These are phyloP conservation scores for Ligustrum vulgare DNA, from an alignment of 257 asterid species.

Conservation along the genomic window DNA sequence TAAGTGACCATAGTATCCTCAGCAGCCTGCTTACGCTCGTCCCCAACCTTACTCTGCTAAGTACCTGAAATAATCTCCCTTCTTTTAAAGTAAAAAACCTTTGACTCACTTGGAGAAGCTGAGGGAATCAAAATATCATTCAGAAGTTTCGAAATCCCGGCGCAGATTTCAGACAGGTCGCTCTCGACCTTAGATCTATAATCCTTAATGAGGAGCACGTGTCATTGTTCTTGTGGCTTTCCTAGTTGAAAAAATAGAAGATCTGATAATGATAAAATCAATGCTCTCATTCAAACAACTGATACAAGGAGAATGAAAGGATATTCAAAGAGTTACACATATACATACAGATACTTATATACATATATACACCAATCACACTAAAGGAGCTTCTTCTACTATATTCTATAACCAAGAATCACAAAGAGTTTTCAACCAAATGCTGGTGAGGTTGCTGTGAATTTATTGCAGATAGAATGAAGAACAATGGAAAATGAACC, in stretches of 20 bases:
- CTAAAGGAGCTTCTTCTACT: no score
- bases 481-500: no score
- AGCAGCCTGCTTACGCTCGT: slow-evolving; percentile 65
- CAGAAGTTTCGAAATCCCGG: slow-evolving; percentile 51
- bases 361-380: no score
- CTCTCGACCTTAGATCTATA: slow-evolving; percentile 70
- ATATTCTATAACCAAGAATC: no score
- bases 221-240: slow-evolving; percentile 66
- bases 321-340: no score
- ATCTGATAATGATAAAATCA: no score
- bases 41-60: slow-evolving; percentile 61
- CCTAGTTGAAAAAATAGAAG: slow-evolving; percentile 20
- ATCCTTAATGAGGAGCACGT: slow-evolving; percentile 56
- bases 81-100: slow-evolving; percentile 75
- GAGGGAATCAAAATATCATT: slow-evolving; percentile 46
- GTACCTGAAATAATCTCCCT: slow-evolving; percentile 68
- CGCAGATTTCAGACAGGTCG: slow-evolving; percentile 55
- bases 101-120: slow-evolving; percentile 53
- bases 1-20: slow-evolving; percentile 70
- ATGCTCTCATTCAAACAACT: no score
- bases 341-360: no score
- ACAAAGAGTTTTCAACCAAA: no score
- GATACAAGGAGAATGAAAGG: no score
- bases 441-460: no score
- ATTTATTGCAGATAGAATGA: no score